Evolutionary conservation across 805 yeast species (phyloP).

Genomic region (Metschnikowia cerradonensis): DNA sequence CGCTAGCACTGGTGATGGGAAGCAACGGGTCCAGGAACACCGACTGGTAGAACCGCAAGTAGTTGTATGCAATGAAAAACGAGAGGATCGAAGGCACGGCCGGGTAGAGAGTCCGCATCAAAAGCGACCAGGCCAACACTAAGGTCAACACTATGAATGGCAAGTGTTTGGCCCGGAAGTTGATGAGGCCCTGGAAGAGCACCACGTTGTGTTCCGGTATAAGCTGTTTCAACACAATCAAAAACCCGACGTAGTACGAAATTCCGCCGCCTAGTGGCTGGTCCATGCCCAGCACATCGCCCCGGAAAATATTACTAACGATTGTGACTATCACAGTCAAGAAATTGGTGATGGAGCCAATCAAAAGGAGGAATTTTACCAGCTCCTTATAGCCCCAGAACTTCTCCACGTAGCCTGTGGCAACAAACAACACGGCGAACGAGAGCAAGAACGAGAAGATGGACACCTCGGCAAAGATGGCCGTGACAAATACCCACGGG

Average conservation of each 20-base stretch:
- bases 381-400: slow-evolving; percentile 53
- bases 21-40: slow-evolving; percentile 52
- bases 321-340: slow-evolving; percentile 43
- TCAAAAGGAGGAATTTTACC: slow-evolving; percentile 46
- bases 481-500: slow-evolving; percentile 63
- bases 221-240: slow-evolving; percentile 54
- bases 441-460: slow-evolving; percentile 43
- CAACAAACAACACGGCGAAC: slow-evolving; percentile 30
- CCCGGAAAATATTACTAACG: slow-evolving; percentile 31
- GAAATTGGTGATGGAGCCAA: slow-evolving; percentile 55
- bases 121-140: slow-evolving; percentile 32
- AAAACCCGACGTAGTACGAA: slow-evolving; percentile 48
- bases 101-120: slow-evolving; percentile 42
- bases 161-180: slow-evolving; percentile 56
- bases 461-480: slow-evolving; percentile 62
- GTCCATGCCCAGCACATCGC: slow-evolving; percentile 36
- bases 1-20: slow-evolving; percentile 39
- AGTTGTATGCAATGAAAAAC: slow-evolving; percentile 69
- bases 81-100: slow-evolving; percentile 52
- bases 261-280: slow-evolving; percentile 51
- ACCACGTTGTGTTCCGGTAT: slow-evolving; percentile 55
- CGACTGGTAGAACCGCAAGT: slow-evolving; percentile 72
- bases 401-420: slow-evolving; percentile 46
- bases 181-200: slow-evolving; percentile 41
- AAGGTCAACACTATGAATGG: slow-evolving; percentile 46